Evolutionary conservation across 1,139 yeast species (phyloP).

Genomic region (Suhomyces bribrorum): DNA sequence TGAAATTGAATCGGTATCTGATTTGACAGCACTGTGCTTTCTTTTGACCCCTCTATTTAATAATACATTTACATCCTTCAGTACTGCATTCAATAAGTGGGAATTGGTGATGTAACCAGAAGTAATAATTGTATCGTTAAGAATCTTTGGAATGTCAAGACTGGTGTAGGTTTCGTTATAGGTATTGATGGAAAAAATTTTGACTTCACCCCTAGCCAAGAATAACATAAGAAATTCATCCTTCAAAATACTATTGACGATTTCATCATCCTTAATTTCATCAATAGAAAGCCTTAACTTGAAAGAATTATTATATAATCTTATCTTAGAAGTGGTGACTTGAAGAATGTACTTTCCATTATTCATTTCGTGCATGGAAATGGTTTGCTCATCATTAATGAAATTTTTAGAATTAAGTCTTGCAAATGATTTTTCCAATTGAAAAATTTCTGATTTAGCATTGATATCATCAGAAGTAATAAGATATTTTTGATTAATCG

Average conservation of each 20-base stretch:
- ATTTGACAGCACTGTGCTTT: conserved; percentile 20
- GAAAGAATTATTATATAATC: conserved; percentile 66
- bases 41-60: conserved; percentile 35
- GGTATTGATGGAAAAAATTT: conserved; percentile 46
- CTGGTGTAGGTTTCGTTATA: conserved; percentile 39
- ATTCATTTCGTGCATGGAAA: conserved; percentile 64
- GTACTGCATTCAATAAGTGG: conserved; percentile 41
- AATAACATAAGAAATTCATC: conserved; percentile 55
- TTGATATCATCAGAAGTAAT: conserved; percentile 72
- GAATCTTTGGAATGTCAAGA: conserved; percentile 50
- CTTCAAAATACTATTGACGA: conserved; percentile 53
- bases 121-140: conserved; percentile 64
- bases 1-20: conserved; percentile 15
- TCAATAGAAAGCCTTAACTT: conserved; percentile 39
- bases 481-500: conserved; percentile 55
- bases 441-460: conserved; percentile 70
- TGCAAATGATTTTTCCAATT: conserved; percentile 66
- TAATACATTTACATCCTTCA: conserved; percentile 38
- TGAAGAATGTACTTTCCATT: conserved; percentile 68
- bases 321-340: conserved; percentile 66
- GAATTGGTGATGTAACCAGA: conserved; percentile 64
- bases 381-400: conserved; percentile 62
- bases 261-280: conserved; percentile 47
- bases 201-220: conserved; percentile 58
- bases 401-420: conserved; percentile 66